These are phyloP conservation scores for Neurospora sp. DNA, from an alignment of 495 filamentous ascomycete species.

Conservation along the genomic window DNA sequence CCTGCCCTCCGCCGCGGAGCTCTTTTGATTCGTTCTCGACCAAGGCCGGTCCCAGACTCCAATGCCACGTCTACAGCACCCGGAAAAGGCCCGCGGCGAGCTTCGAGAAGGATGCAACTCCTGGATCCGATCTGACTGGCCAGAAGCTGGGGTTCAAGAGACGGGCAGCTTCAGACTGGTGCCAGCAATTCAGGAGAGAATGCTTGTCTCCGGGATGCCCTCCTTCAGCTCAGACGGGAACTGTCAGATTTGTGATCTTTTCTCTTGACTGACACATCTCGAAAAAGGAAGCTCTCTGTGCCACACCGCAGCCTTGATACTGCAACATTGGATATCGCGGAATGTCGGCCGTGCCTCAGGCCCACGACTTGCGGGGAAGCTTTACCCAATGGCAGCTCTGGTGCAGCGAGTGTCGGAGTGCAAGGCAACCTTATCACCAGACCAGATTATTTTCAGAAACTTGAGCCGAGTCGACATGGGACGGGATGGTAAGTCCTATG, in stretches of 20 bases:
- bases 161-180: not conserved
- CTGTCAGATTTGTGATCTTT: not conserved
- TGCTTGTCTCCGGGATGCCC: not conserved
- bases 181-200: not conserved
- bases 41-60: not conserved
- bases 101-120: not conserved
- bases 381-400: not conserved
- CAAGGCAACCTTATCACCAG: not conserved
- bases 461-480: not conserved
- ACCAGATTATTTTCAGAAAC: not conserved
- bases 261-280: not conserved
- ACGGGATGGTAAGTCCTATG: not conserved
- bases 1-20: not conserved
- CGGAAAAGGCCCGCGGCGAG: not conserved
- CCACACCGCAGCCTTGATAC: not conserved
- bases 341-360: not conserved
- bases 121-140: not conserved
- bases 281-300: not conserved
- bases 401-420: not conserved
- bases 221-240: not conserved
- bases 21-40: not conserved
- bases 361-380: not conserved
- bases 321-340: not conserved
- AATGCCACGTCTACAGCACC: not conserved
- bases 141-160: not conserved